These are phyloP conservation scores for Marasmius fiardii DNA, from an alignment of 1,284 basidiomycete species.

Conservation along the genomic window DNA sequence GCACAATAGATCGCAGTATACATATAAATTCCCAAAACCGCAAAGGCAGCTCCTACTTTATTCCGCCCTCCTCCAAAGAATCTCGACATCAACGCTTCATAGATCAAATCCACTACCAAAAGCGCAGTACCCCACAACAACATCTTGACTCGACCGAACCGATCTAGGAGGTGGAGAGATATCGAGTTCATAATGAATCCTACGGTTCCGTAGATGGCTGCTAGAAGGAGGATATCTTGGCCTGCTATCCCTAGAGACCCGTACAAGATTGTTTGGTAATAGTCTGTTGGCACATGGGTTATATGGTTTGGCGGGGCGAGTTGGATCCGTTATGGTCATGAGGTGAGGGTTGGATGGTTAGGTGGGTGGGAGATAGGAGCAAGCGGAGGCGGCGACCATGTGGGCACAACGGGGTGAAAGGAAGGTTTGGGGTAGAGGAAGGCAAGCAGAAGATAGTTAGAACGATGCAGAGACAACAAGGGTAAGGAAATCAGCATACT, in stretches of 20 bases:
- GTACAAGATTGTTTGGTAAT: constrained; percentile 18
- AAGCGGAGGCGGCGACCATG: no score
- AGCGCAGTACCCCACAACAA: constrained; percentile 10
- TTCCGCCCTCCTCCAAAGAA: constrained; percentile 14
- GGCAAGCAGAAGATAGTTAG: neutral
- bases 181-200: constrained; percentile 11
- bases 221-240: constrained; percentile 13
- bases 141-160: constrained; percentile 14
- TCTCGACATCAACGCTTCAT: constrained; percentile 14
- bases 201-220: constrained; percentile 14
- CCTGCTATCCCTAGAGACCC: constrained; percentile 15
- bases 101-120: constrained; percentile 14
- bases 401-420: no score
- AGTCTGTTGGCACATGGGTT: no score
- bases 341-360: no score
- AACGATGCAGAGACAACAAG: neutral
- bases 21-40: constrained; percentile 18
- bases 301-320: no score
- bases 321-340: no score
- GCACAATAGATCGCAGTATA: constrained; percentile 18
- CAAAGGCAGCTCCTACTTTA: constrained; percentile 16
- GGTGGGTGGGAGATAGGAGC: no score
- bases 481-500: constrained; percentile 1
- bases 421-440: neutral
- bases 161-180: constrained; percentile 13